Evolutionary conservation across 1,284 basidiomycete species (phyloP).

Genomic region (Meira miltonrushii): DNA sequence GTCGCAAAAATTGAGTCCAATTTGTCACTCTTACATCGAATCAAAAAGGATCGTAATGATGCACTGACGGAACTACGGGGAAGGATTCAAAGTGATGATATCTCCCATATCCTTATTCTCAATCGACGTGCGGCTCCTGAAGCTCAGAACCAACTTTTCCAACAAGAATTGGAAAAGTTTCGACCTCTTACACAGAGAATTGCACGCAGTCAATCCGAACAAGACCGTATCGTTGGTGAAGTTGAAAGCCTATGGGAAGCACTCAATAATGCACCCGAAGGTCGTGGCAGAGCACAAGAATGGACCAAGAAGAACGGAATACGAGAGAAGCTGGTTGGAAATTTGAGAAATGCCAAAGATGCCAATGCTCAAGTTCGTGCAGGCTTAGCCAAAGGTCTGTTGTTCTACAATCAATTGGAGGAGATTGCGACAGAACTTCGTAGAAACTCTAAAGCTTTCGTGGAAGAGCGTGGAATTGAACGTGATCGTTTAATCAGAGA

Average conservation of each 20-base stretch:
- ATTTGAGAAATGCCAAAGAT: conserved; percentile 71
- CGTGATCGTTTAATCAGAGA: conserved; percentile 66
- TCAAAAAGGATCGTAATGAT: conserved; percentile 66
- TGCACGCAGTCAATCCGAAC: conserved; percentile 6
- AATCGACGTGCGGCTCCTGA: conserved; percentile 79
- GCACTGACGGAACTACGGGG: conserved; percentile 90
- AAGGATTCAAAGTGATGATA: conserved; percentile 92
- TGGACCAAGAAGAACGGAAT: conserved; percentile 70
- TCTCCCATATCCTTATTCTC: conserved; percentile 85
- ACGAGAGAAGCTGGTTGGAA: conserved; percentile 67
- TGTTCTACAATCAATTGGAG: conserved; percentile 80
- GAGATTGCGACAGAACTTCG: conserved; percentile 64
- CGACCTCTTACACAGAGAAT: conserved; percentile 11
- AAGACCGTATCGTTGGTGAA: conserved; percentile 8
- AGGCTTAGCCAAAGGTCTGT: conserved; percentile 76
- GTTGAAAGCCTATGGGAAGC: conserved; percentile 3
- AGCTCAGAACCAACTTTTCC: conserved; percentile 65
- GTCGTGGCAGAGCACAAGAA: conserved; percentile 63
- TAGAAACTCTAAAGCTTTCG: conserved; percentile 63
- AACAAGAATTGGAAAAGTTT: conserved; percentile 19
- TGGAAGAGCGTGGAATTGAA: conserved; percentile 65
- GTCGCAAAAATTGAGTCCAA: conserved; percentile 32
- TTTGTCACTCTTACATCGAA: conserved; percentile 34
- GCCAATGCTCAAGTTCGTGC: conserved; percentile 79
- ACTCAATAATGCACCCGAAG: conserved; percentile 5